Percentiles rank a stretch among this genome's conserved stretches.
Conservation (phyloP, 2,329 filamentous ascomycete species). For the Fusarium liriodendri region DNA sequence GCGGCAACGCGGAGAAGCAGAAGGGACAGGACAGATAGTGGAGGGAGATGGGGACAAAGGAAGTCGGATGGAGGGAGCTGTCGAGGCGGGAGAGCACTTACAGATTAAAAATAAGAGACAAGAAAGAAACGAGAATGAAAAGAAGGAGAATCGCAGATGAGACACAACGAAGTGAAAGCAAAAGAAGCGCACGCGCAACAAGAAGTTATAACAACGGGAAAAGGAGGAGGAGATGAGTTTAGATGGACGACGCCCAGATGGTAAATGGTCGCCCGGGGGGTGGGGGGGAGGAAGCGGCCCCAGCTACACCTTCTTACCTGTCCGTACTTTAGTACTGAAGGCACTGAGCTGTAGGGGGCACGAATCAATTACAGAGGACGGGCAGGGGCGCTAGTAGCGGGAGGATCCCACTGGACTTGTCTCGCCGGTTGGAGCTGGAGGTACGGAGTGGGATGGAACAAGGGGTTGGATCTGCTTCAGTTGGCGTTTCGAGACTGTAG, state of each 20-base stretch:
- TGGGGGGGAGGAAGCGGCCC: slow-evolving; percentile 12
- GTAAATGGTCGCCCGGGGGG: slow-evolving; percentile 26
- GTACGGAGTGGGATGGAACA: background rate
- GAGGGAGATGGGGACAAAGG: slow-evolving; percentile 35
- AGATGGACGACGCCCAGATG: slow-evolving; percentile 13
- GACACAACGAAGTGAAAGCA: slow-evolving; percentile 33
- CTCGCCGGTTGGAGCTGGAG: background rate
- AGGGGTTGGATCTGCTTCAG: slow-evolving; percentile 24
- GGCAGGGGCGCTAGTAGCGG: background rate
- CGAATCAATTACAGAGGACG: slow-evolving; percentile 29
- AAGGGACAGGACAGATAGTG: slow-evolving; percentile 29
- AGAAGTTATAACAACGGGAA: slow-evolving; percentile 34
- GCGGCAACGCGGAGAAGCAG: slow-evolving; percentile 31
- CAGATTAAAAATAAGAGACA: slow-evolving; percentile 31
- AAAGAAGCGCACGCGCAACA: slow-evolving; percentile 39
- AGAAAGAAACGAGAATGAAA: background rate
- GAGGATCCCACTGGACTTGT: slow-evolving; percentile 4
- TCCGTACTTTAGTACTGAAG: background rate
- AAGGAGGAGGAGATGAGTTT: slow-evolving; percentile 38
- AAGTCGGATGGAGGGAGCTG: background rate
- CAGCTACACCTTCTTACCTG: background rate
- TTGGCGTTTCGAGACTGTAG: slow-evolving; percentile 27
- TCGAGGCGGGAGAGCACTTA: slow-evolving; percentile 25
- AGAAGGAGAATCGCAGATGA: slow-evolving; percentile 32
- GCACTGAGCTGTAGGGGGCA: slow-evolving; percentile 29